phyloP scores from a whole-genome alignment of 225 moss, liverwort and hornwort genomes.

The Rhytidiadelphus loreus region DNA sequence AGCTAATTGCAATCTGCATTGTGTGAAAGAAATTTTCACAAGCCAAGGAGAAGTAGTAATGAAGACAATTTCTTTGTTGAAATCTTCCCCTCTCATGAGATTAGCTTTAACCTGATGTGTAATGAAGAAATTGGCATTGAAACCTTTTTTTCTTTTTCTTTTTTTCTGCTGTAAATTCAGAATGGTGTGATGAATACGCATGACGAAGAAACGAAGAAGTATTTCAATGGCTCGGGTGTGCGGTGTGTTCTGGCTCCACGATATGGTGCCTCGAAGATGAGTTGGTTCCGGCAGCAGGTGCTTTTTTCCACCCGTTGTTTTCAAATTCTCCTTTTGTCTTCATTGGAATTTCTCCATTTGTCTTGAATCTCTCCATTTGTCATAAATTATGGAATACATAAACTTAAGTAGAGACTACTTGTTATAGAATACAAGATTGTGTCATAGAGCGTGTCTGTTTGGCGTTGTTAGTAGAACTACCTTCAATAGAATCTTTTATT shows the following conservation, averaged over 20 bases:
- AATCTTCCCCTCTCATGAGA: background rate
- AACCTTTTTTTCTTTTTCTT: too few relatives aligned
- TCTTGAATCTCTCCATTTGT: background rate
- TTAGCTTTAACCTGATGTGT: background rate
- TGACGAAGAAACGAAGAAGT: conserved; percentile 47
- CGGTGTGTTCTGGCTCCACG: conserved; percentile 42
- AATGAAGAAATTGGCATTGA: background rate
- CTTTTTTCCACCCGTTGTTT: background rate
- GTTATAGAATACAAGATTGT: background rate
- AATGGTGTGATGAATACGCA: conserved; percentile 44
- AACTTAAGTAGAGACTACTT: background rate
- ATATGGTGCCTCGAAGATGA: conserved; percentile 42
- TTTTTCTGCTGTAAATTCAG: background rate
- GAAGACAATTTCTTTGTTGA: background rate
- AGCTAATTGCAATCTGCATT: background rate
- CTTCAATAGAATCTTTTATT: background rate
- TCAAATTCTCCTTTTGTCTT: background rate
- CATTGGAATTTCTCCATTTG: background rate
- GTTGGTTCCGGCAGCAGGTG: conserved; percentile 46
- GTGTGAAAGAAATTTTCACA: background rate
- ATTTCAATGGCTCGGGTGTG: conserved; percentile 32
- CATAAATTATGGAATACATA: too few relatives aligned
- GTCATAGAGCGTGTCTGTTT: fast-evolving
- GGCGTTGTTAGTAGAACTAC: fast-evolving
- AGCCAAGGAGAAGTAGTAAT: background rate